These are phyloP conservation scores for Wallacemonas sp. DNA, from an alignment of 208 protist species.

Conservation along the genomic window DNA sequence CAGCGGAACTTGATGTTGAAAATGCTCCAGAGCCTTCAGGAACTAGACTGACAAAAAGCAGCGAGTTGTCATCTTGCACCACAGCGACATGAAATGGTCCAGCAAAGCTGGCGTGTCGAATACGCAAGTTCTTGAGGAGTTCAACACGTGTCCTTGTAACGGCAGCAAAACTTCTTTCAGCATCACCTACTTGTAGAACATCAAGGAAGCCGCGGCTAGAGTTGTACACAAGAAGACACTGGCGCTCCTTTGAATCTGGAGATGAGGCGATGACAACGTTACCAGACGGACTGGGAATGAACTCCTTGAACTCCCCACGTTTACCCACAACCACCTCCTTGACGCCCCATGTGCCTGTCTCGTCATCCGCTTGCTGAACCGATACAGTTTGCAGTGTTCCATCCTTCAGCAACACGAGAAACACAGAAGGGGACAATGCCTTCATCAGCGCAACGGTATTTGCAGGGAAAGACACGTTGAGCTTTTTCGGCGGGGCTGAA, in stretches of 20 bases:
- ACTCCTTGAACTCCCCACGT: neutral
- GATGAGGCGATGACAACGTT: neutral
- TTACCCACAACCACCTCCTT: neutral
- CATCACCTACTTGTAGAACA: neutral
- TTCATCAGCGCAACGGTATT: neutral
- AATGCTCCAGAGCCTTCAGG: neutral
- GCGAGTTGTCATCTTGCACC: neutral
- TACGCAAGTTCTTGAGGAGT: constrained; percentile 7
- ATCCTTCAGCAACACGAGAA: constrained; percentile 1
- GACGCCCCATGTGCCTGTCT: neutral
- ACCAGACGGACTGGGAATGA: neutral
- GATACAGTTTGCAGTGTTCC: neutral
- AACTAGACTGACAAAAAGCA: constrained; percentile 8
- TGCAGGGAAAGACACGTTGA: neutral
- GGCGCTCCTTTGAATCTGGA: neutral
- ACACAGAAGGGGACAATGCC: neutral
- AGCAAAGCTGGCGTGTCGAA: constrained; percentile 19
- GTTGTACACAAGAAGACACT: neutral
- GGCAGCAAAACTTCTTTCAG: neutral
- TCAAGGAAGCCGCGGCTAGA: neutral
- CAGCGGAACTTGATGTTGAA: neutral
- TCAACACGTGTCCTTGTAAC: neutral
- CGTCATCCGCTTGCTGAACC: neutral
- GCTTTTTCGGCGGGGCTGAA: neutral
- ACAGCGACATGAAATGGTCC: constrained; percentile 29